phyloP scores from a whole-genome alignment of 202 grass and related monocot genomes.

The Carex arenaria region DNA sequence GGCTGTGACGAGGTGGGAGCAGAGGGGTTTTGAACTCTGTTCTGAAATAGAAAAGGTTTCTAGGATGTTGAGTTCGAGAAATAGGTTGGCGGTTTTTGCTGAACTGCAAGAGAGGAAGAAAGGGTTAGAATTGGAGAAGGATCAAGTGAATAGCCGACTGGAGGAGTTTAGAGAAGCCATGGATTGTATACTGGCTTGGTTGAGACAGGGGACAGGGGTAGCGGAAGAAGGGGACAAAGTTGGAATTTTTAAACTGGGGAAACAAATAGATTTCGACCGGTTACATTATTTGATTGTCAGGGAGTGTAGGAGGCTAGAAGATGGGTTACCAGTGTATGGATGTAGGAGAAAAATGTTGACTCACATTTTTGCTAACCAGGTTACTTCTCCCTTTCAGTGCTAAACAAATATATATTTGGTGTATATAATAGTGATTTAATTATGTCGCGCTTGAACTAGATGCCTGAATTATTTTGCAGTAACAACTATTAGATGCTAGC shows the following conservation, averaged over 20 bases:
- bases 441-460: neutral
- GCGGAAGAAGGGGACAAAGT: conserved; percentile 25
- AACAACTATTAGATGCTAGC: neutral
- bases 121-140: conserved; percentile 41
- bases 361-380: conserved; percentile 63
- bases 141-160: conserved; percentile 37
- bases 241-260: conserved; percentile 29
- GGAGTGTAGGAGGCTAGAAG: conserved; percentile 75
- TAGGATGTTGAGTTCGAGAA: neutral
- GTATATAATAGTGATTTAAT: neutral
- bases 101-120: conserved; percentile 34
- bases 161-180: conserved; percentile 46
- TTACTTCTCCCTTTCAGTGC: conserved; percentile 25
- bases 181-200: conserved; percentile 33
- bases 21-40: conserved; percentile 23
- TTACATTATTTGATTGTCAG: conserved; percentile 52
- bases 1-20: conserved; percentile 12
- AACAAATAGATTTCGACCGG: conserved; percentile 41
- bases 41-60: conserved; percentile 30
- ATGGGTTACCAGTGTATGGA: conserved; percentile 70
- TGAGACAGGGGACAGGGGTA: neutral
- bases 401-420: neutral
- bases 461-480: neutral
- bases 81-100: conserved; percentile 14
- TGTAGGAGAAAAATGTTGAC: conserved; percentile 51